Base-by-base conservation (phyloP, 2,329 filamentous ascomycete genomes). In the Penicillium expansum region DNA sequence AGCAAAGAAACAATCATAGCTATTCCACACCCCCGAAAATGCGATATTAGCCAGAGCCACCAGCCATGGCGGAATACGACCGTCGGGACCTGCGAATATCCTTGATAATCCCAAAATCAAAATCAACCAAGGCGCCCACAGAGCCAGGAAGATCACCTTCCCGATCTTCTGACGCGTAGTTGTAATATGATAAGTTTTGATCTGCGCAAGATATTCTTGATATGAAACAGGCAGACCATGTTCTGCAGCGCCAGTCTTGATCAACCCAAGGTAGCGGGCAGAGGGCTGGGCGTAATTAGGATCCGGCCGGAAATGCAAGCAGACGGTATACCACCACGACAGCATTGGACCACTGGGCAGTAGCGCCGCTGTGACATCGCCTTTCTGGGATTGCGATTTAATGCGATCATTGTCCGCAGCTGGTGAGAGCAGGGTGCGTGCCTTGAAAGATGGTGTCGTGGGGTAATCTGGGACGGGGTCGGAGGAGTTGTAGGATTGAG, bases 401-500 rank as follows among this genome's bases (percentile, higher is more conserved):
- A 57, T 38, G 60, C 70, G 50, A 9, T 52, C 57, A 11, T 56
- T 70, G 64, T 71, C 70, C 37, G 72, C 62, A 11, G 72, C 65
- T 1, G 91, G 88, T 0, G 88, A 88, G 69, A 90, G 90, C 0
- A 99, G 82, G 0, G 93, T 97, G 70, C 92, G 90, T 1, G 92
- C 92, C 65, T 90, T 83, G 77, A 97, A 95, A 0, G 89, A 81
- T 42, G 74, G 77, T 0, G 87, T 81, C 0, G 77, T 74, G 1
- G 90, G 89, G 48, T 80, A 77, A 53, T 86, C 80, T 0, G 91
- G 88, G 0, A 94, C 83, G 0, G 81, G 76, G 27, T 77, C 78
- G 11, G 82, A 70, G 4, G 80, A 77, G 13, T 77, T 74, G 56
- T 74, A 76, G 20, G 59, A 35, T 1, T 82, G 76, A 0, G 85